phyloP scores from a whole-genome alignment of 768 basidiomycete genomes.

The Xanthoconium purpureum region DNA sequence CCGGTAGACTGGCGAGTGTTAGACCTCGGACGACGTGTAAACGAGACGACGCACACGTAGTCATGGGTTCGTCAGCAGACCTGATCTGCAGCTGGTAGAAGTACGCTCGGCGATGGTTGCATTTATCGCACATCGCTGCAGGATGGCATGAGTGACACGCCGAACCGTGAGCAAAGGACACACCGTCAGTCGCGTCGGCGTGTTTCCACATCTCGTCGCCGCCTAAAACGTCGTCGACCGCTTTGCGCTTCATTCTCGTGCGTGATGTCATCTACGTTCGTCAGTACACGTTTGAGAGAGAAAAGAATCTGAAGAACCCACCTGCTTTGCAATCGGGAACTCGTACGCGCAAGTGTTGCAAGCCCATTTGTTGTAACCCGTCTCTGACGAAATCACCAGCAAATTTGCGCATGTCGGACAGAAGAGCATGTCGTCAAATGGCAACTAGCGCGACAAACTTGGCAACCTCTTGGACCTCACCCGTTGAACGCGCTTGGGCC shows the following conservation, averaged over 20 bases:
- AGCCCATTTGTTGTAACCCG: conserved; percentile 87
- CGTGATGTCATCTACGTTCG: conserved; percentile 82
- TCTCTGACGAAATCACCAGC: conserved; percentile 71
- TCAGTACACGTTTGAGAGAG: neutral
- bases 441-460: neutral
- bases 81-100: conserved; percentile 96
- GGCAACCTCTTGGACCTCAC: no score
- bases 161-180: conserved; percentile 7
- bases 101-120: conserved; percentile 82
- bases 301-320: neutral
- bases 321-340: conserved; percentile 44
- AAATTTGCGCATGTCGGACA: conserved; percentile 94
- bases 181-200: conserved; percentile 83
- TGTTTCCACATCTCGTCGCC: conserved; percentile 93
- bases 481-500: no score
- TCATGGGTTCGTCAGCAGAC: conserved; percentile 92
- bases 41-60: conserved; percentile 32
- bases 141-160: neutral
- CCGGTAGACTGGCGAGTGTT: conserved; percentile 54
- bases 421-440: conserved; percentile 58
- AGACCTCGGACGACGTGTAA: neutral
- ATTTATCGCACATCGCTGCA: conserved; percentile 65
- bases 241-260: conserved; percentile 81
- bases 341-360: conserved; percentile 96
- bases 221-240: conserved; percentile 93